Percentiles rank a stretch among this genome's conserved stretches.
Conservation (phyloP, 139 green algal genomes). For the Auxenochlorella pyrenoidosa region DNA sequence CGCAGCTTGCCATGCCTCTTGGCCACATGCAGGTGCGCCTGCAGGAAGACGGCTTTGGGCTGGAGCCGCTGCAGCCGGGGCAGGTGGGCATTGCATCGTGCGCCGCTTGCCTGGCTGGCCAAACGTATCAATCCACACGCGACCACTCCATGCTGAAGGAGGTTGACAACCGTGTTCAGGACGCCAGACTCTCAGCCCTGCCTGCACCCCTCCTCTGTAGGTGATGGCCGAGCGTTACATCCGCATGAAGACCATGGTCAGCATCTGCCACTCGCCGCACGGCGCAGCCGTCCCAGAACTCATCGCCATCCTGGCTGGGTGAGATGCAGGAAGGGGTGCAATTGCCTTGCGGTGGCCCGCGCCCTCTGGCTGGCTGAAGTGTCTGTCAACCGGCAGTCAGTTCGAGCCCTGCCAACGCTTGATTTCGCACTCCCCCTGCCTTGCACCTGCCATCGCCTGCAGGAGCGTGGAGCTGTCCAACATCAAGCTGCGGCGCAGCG, state of each 20-base stretch:
- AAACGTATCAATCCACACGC: no score
- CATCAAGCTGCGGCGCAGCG: slow-evolving; percentile 43
- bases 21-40: slow-evolving; percentile 45
- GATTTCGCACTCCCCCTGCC: neutral
- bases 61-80: slow-evolving; percentile 67
- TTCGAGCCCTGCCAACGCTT: no score
- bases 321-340: slow-evolving; percentile 50
- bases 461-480: slow-evolving; percentile 64
- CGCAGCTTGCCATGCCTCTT: no score
- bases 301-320: slow-evolving; percentile 64
- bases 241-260: slow-evolving; percentile 78
- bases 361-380: neutral
- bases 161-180: no score
- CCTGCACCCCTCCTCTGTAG: neutral
- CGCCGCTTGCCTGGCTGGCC: no score
- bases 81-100: neutral
- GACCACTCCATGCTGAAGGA: neutral
- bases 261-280: slow-evolving; percentile 38
- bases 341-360: neutral
- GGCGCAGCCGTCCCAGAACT: slow-evolving; percentile 66
- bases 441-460: neutral
- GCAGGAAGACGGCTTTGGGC: slow-evolving; percentile 62
- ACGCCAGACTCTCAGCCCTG: no score
- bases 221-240: slow-evolving; percentile 84
- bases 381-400: neutral